Evolutionary conservation across 768 basidiomycete species (phyloP), one percentile per base, ranked within the genome.

Genomic region (Rhodotorula taiwanensis): DNA sequence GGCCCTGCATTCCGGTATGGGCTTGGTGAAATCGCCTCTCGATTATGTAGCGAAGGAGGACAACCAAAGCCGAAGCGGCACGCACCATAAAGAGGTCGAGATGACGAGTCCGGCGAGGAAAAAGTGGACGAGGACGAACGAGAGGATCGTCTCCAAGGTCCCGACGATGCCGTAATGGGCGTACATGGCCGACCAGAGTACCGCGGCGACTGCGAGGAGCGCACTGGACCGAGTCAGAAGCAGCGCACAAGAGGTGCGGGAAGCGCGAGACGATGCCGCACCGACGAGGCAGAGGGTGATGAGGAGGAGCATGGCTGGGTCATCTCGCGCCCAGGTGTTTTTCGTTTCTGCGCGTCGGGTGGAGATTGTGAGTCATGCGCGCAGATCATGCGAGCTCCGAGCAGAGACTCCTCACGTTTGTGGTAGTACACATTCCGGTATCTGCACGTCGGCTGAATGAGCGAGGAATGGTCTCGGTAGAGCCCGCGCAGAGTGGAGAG

Each of bases 361-460:
- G n/a, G n/a, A n/a, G n/a, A n/a, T n/a, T n/a, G n/a, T n/a, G n/a
- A n/a, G n/a, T n/a, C n/a, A n/a, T n/a, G n/a, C n/a, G n/a, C n/a
- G n/a, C n/a, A n/a, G n/a, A n/a, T n/a, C n/a, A n/a, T n/a, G n/a
- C n/a, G n/a, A n/a, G n/a, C n/a, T n/a, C n/a, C n/a, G n/a, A n/a
- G n/a, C n/a, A n/a, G n/a, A n/a, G n/a, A n/a, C n/a, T n/a, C n/a
- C n/a, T 74, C 93, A 93, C 51, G 89, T 77, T 93, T 93, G 78
- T 95, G 93, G 74, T 93, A 95, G 75, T 97, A 98, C 11, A 95
- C 93, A 77, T 97, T 94, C 53, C 91, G 86, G 76, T 95, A 92
- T 23, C 88, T 90, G 71, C 14, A 15, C 16, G 36, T 9, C 36
- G 36, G 16, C 10, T 16, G 36, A 39, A 39, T 16, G 18, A 28